Evolutionary conservation across 225 moss, liverwort and hornwort species (phyloP).

Genomic region (Pseudisothecium myosuroides): DNA sequence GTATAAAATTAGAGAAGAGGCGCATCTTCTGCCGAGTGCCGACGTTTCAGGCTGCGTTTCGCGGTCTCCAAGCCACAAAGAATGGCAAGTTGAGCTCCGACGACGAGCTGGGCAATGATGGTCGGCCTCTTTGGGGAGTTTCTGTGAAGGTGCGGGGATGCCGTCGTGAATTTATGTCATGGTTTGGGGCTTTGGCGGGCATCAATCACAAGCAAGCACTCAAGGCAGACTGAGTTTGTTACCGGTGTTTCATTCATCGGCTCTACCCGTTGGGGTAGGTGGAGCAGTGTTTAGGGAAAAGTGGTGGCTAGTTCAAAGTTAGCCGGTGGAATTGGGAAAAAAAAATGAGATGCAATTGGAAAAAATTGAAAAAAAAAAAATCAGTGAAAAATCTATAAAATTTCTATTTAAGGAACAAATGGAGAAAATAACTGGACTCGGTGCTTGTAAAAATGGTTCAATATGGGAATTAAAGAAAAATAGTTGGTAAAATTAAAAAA

Average conservation of each 20-base stretch:
- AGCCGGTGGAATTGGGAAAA: accelerated
- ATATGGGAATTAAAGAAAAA: background rate
- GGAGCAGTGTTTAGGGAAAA: background rate
- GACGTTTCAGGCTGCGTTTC: background rate
- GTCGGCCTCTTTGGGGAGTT: background rate
- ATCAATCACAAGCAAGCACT: background rate
- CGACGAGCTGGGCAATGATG: background rate
- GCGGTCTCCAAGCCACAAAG: background rate
- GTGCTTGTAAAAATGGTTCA: accelerated
- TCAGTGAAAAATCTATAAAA: background rate
- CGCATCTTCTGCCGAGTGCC: background rate
- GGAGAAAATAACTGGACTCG: accelerated
- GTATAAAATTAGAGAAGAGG: background rate
- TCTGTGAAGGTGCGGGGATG: background rate
- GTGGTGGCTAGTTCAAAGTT: background rate
- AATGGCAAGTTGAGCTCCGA: background rate
- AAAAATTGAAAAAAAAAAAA: background rate
- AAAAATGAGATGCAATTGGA: background rate
- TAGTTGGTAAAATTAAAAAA: background rate
- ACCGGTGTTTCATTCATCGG: too few species aligned
- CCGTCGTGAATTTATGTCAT: background rate
- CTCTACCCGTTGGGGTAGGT: too few species aligned
- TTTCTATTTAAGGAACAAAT: accelerated
- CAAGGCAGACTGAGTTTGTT: background rate
- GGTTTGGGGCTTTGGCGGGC: background rate